Conservation (phyloP, 257 asterid genomes). For the Henckelia pumila region DNA sequence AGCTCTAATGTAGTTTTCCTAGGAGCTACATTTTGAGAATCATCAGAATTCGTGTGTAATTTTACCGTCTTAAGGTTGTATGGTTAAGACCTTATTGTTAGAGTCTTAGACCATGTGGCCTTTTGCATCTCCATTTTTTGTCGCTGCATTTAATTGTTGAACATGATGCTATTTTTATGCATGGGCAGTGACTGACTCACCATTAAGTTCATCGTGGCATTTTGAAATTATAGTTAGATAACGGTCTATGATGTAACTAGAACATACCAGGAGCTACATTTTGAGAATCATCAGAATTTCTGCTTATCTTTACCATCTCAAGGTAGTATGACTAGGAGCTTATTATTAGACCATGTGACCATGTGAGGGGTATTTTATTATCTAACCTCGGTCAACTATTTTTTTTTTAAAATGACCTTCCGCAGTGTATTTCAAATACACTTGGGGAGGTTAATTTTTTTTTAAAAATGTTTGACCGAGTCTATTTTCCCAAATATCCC, state of each 20-base stretch:
- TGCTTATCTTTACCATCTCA: not conserved
- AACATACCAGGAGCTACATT: conserved; percentile 1
- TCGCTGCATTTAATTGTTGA: not conserved
- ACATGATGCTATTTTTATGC: not conserved
- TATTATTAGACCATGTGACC: conserved; percentile 3
- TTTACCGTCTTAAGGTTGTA: not conserved
- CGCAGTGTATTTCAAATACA: too few relatives aligned
- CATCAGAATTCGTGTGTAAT: not conserved
- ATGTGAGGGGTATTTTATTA: too few relatives aligned
- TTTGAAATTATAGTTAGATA: conserved; percentile 12
- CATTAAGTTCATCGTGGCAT: not conserved
- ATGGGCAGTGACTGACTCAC: not conserved
- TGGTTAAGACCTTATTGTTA: not conserved
- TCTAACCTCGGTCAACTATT: too few relatives aligned
- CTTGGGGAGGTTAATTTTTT: too few relatives aligned
- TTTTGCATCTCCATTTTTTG: conserved; percentile 2
- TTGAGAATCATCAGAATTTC: not conserved
- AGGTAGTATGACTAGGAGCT: not conserved
- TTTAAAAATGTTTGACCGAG: too few relatives aligned
- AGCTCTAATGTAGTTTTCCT: not conserved
- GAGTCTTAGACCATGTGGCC: conserved; percentile 4
- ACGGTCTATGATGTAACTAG: conserved; percentile 14
- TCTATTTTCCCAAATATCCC: too few relatives aligned
- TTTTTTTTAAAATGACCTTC: too few relatives aligned
- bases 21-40: not conserved